phyloP scores from a whole-genome alignment of 371 early-diverging fungal species.

The Syncephalastrum sp. region DNA sequence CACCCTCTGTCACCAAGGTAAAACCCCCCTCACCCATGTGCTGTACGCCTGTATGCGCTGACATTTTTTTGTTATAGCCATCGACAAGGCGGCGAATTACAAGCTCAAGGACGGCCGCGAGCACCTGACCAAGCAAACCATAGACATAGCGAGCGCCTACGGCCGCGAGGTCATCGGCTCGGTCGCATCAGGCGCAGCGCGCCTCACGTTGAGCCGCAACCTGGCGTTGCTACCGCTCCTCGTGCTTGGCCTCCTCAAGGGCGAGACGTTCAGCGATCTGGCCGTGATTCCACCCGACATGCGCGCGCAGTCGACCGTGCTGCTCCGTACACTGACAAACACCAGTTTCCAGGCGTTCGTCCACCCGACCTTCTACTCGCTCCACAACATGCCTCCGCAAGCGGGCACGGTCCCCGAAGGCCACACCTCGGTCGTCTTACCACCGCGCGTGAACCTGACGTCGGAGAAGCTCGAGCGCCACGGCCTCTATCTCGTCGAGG shows the following conservation, averaged over 20 bases:
- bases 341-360: slow-evolving; percentile 48
- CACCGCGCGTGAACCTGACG: slow-evolving; percentile 61
- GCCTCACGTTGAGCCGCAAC: slow-evolving; percentile 66
- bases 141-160: slow-evolving; percentile 69
- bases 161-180: slow-evolving; percentile 58
- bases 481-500: slow-evolving; percentile 74
- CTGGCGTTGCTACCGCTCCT: slow-evolving; percentile 70
- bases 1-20: slow-evolving; percentile 69
- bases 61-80: slow-evolving; percentile 21
- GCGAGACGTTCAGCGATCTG: slow-evolving; percentile 45
- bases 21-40: background rate
- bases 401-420: slow-evolving; percentile 23
- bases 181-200: slow-evolving; percentile 47
- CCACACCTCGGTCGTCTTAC: slow-evolving; percentile 32
- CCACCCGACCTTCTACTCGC: slow-evolving; percentile 64
- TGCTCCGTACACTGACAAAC: slow-evolving; percentile 63
- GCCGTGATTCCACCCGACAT: slow-evolving; percentile 47
- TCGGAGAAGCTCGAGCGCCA: slow-evolving; percentile 74
- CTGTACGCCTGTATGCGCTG: no score
- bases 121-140: slow-evolving; percentile 57
- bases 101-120: slow-evolving; percentile 81
- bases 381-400: slow-evolving; percentile 66
- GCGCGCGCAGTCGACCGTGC: slow-evolving; percentile 53
- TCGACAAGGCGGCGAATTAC: slow-evolving; percentile 67
- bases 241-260: slow-evolving; percentile 64